These are phyloP conservation scores for Alternaria ventricosa DNA, from an alignment of 2,329 filamentous ascomycete species.

Conservation along the genomic window DNA sequence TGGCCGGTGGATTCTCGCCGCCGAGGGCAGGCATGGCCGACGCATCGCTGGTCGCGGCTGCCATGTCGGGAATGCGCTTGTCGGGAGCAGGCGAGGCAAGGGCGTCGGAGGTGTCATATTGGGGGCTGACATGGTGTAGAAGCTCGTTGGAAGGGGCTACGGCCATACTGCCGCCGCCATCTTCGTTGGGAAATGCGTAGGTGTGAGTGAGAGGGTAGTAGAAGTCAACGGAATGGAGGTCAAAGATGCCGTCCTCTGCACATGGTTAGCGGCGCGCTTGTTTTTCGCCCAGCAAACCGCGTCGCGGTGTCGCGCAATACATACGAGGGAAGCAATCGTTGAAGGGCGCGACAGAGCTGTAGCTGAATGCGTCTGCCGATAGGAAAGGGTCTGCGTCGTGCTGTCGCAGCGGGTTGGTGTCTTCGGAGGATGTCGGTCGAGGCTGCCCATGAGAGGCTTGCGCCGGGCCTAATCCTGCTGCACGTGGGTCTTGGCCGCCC, in stretches of 20 bases:
- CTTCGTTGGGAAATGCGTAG: conserved; percentile 18
- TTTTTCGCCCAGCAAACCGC: conserved; percentile 4
- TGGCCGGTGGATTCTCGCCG: conserved; percentile 22
- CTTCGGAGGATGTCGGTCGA: conserved; percentile 5
- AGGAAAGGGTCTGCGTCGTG: conserved; percentile 3
- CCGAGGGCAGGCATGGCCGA: conserved; percentile 13
- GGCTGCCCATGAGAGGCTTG: conserved; percentile 14
- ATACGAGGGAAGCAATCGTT: neutral
- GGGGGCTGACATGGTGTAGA: conserved; percentile 28
- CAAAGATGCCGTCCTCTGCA: conserved; percentile 22
- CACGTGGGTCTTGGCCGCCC: conserved; percentile 12
- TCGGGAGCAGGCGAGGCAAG: conserved; percentile 22
- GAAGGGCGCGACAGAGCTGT: neutral
- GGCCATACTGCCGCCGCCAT: conserved; percentile 44
- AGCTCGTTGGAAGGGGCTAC: conserved; percentile 32
- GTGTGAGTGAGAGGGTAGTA: neutral
- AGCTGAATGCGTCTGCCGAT: neutral
- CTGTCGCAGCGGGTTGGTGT: conserved; percentile 10
- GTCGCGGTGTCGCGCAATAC: conserved; percentile 12
- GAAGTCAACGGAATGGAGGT: conserved; percentile 6
- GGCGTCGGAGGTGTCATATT: conserved; percentile 33
- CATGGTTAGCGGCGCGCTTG: conserved; percentile 23
- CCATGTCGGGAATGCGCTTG: conserved; percentile 34
- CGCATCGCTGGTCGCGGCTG: conserved; percentile 35
- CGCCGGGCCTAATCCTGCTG: conserved; percentile 15